Evolutionary conservation across 1,284 basidiomycete genomes (phyloP), one percentile per base, ranked within the genome.

Genomic region (Hymenochaete sp.): DNA sequence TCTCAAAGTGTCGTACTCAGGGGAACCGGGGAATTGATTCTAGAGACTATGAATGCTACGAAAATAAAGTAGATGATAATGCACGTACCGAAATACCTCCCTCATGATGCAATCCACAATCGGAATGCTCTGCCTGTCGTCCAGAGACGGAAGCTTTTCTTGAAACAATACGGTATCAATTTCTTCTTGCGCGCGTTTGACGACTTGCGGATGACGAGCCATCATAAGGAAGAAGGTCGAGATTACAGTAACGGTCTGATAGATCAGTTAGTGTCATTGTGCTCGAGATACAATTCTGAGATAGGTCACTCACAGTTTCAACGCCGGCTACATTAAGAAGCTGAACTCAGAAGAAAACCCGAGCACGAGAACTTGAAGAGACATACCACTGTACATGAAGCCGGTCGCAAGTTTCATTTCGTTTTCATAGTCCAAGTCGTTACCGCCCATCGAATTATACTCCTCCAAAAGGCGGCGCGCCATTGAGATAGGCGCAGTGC

Each of bases 81-180:
- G n/a, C n/a, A 31, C 9, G 5, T 32, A 63, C 19, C 62, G 51
- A 21, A 59, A 45, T 1, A 55, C 48, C 45, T 65, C 63, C 40
- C 60, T 56, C 11, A 60, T 49, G 3, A 59, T 46, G 1, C 60
- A 62, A 18, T 52, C 47, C 11, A 63, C 48, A 44, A 59, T 62
- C 1, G 61, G 59, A 13, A 63, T 41, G 6, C 40, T 28, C 1
- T 46, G 37, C 3, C 52, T 22, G 35, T 64, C 62, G 10, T 49
- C 52, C 8, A 60, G 54, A 2, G 42, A 52, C 1, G 63, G 62
- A 7, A 62, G 42, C 14, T 56, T 53, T 8, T 55, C 48, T 4
- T 28, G 16, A 8, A 53, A 55, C 4, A 61, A 47, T 0, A 63
- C 54, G 3, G 33, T 53, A 25, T 53, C 52, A 2, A 52, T 33